Base-by-base conservation (phyloP, 2,329 filamentous ascomycete species). In the Coccinonectria pachysandricola region DNA sequence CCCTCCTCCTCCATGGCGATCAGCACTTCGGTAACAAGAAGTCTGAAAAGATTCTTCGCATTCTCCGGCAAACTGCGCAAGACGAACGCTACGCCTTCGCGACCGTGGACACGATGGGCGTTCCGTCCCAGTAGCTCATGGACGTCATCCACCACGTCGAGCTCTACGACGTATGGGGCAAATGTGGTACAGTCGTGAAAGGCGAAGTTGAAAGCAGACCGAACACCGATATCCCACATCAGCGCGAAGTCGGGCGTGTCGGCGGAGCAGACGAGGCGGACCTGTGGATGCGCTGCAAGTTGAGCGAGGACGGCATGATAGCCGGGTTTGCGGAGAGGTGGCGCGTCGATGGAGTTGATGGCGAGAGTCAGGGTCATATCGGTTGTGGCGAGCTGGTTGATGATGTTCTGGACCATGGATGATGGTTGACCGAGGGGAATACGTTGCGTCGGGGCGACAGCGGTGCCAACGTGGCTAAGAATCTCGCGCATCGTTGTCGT, bases 111-210 rank as follows among this genome's bases (percentile, higher is more conserved):
- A 21, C 84, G 75, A 26, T 81, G 69, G 12, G 83, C 76, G 43
- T 78, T 85, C 28, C 85, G 75, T 23, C 87, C 86, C 0, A 96
- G 70, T 1, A 95, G 68, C 45, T 83, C 78, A 51, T 94, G 83
- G 9, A 96, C 86, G 36, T 86, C 82, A 50, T 96, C 86, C 3
- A 96, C 85, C 2, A 83, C 75, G 45, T 93, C 84, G 6, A 85
- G 60, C 51, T 94, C 86, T 3, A 69, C 52, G 8, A 68, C 63
- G 42, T 82, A 84, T 1, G 83, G 68, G 1, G 71, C 65, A 48
- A 94, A 95, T 0, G 91, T 96, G 1, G 91, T 96, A 45, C 80
- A 80, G 58, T 98, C 87, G 59, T 98, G 91, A 56, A 92, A 95
- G 15, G 85, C 62, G 42, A 95, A 87, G 51, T 82, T 81, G 56